phyloP scores from a whole-genome alignment of 2,329 filamentous ascomycete species.

The Teratosphaeriaceae sp. region DNA sequence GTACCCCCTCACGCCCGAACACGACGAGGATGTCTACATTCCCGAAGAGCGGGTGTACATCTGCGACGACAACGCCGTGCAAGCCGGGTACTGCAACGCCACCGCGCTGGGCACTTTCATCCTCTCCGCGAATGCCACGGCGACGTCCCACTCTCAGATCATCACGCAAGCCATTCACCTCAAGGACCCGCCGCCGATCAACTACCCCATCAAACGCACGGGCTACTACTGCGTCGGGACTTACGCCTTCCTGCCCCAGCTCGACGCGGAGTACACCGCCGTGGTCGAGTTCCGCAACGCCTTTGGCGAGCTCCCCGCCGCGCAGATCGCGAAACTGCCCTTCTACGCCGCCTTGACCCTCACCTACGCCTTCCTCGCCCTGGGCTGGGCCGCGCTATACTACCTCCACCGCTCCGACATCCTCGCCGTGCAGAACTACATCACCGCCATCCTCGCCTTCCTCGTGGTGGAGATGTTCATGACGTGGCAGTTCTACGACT shows the following conservation, averaged over 20 bases:
- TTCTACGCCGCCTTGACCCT: conserved; percentile 96
- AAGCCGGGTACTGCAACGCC: conserved; percentile 63
- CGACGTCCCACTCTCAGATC: conserved; percentile 64
- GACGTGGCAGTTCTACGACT: conserved; percentile 99
- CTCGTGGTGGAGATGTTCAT: conserved; percentile 93
- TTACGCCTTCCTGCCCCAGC: conserved; percentile 53
- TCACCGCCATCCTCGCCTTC: conserved; percentile 93
- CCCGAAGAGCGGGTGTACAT: conserved; percentile 46
- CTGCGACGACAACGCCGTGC: conserved; percentile 67
- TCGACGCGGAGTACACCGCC: conserved; percentile 63
- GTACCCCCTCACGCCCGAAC: conserved; percentile 46
- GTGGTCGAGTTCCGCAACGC: conserved; percentile 91
- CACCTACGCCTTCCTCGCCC: conserved; percentile 79
- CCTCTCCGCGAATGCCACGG: conserved; percentile 66
- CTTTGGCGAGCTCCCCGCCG: conserved; percentile 90
- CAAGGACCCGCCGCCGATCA: conserved; percentile 64
- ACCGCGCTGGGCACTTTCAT: conserved; percentile 82
- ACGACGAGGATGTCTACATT: background rate
- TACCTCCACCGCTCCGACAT: conserved; percentile 93
- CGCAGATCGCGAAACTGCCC: conserved; percentile 92
- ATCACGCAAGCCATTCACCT: conserved; percentile 76
- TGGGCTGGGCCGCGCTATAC: conserved; percentile 92
- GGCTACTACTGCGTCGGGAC: conserved; percentile 95
- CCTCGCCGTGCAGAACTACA: conserved; percentile 95
- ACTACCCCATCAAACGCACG: conserved; percentile 80